These are phyloP conservation scores for Fraxinus baroniana DNA, from an alignment of 305 asterid species.

Conservation along the genomic window DNA sequence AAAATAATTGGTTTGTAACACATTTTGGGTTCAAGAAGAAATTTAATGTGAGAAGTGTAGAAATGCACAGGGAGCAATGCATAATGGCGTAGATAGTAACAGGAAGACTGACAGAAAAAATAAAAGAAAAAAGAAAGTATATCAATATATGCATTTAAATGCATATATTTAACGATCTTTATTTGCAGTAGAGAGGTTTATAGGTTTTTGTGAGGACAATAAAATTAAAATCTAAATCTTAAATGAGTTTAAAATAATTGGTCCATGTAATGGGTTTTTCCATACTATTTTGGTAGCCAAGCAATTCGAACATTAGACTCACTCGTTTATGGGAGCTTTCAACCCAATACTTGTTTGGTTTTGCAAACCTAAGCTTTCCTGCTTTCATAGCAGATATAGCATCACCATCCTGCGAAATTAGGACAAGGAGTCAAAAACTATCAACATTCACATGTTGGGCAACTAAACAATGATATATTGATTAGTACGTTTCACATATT, in stretches of 20 bases:
- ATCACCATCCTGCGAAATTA: conserved; percentile 69
- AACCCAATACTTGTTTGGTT: conserved; percentile 92
- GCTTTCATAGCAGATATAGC: conserved; percentile 66
- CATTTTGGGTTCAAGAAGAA: not conserved
- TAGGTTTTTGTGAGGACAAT: not conserved
- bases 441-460: not conserved
- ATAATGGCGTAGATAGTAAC: not conserved
- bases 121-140: not conserved
- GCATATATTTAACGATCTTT: not conserved
- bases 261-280: not conserved
- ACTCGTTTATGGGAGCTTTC: conserved; percentile 93
- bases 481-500: not conserved
- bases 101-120: not conserved
- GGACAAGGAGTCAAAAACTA: conserved; percentile 2
- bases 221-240: not conserved
- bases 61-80: not conserved
- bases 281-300: not conserved
- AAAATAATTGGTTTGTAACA: not conserved
- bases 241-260: not conserved
- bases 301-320: conserved; percentile 33
- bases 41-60: not conserved
- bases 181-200: not conserved
- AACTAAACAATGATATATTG: not conserved
- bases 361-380: conserved; percentile 69
- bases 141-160: not conserved